A percentile compares a stretch with the other conserved stretches of the same genome.
Conservation (phyloP, 495 filamentous ascomycete species). For the Thozetella sp. region DNA sequence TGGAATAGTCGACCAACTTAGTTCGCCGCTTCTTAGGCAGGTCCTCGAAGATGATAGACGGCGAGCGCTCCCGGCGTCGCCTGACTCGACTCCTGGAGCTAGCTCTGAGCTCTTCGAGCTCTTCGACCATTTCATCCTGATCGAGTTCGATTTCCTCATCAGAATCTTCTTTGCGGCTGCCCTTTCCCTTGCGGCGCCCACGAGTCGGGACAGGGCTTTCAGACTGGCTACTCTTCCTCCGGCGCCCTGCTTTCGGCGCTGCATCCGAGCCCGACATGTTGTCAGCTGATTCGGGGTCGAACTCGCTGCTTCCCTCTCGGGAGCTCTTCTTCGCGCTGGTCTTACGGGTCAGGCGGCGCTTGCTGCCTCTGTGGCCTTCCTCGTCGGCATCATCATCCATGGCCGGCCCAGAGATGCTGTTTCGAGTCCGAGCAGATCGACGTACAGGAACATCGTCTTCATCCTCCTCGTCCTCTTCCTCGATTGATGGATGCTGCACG, state of each 20-base stretch:
- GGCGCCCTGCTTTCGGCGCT: conserved; percentile 1
- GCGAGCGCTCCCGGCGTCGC: conserved; percentile 53
- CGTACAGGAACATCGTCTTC: conserved; percentile 67
- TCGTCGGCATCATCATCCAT: conserved; percentile 33
- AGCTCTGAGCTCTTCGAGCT: conserved; percentile 66
- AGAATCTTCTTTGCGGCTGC: conserved; percentile 33
- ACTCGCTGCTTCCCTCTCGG: conserved; percentile 80
- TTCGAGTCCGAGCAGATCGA: conserved; percentile 50
- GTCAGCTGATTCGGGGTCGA: conserved; percentile 72
- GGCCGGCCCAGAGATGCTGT: conserved; percentile 17
- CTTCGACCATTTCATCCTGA: conserved; percentile 77
- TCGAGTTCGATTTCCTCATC: conserved; percentile 69
- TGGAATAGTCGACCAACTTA: conserved; percentile 49
- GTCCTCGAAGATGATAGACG: conserved; percentile 59
- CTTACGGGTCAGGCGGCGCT: conserved; percentile 48
- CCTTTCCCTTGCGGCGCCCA: conserved; percentile 34
- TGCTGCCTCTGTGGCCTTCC: conserved; percentile 26
- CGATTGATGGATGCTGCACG: conserved; percentile 38
- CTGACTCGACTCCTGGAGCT: conserved; percentile 47
- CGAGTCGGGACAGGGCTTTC: conserved; percentile 40
- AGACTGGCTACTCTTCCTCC: conserved; percentile 29
- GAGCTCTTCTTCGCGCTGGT: conserved; percentile 53
- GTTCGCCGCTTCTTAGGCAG: conserved; percentile 36
- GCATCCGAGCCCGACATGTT: conserved; percentile 44
- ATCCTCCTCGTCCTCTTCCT: conserved; percentile 63